These are phyloP conservation scores for Globisporangium yorkense DNA, from an alignment of 352 stramenopile species.

Conservation along the genomic window DNA sequence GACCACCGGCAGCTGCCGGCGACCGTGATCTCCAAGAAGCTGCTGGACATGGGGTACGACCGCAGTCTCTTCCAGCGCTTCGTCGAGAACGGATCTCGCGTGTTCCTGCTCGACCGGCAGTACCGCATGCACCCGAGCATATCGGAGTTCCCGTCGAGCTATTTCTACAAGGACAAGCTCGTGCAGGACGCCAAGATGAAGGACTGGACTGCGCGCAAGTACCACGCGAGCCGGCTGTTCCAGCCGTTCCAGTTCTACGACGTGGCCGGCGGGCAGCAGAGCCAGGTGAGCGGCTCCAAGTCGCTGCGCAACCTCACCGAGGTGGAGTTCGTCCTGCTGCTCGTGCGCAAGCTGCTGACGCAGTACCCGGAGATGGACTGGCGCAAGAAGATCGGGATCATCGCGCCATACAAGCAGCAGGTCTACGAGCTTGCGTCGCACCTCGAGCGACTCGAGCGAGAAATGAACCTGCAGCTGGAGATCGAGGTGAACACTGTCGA, in stretches of 20 bases:
- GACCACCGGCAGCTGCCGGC: conserved; percentile 98
- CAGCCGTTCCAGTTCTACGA: conserved; percentile 65
- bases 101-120: conserved; percentile 92
- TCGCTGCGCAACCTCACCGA: conserved; percentile 75
- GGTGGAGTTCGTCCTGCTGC: conserved; percentile 72
- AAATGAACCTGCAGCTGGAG: conserved; percentile 33
- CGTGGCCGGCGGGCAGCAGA: conserved; percentile 52
- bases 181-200: conserved; percentile 80
- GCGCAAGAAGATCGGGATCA: conserved; percentile 94
- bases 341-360: conserved; percentile 89
- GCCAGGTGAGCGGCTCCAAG: conserved; percentile 62
- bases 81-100: conserved; percentile 69
- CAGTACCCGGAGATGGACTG: conserved; percentile 65
- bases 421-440: conserved; percentile 86
- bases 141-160: conserved; percentile 90
- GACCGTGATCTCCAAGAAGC: conserved; percentile 93
- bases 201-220: conserved; percentile 68
- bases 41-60: conserved; percentile 83
- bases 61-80: conserved; percentile 96
- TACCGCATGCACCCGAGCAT: conserved; percentile 98
- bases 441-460: conserved; percentile 52
- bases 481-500: conserved; percentile 95
- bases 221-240: conserved; percentile 40
- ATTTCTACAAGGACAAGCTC: conserved; percentile 93
- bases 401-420: conserved; percentile 99